Evolutionary conservation across 305 asterid genomes (phyloP).

Genomic region (Monarda citriodora): DNA sequence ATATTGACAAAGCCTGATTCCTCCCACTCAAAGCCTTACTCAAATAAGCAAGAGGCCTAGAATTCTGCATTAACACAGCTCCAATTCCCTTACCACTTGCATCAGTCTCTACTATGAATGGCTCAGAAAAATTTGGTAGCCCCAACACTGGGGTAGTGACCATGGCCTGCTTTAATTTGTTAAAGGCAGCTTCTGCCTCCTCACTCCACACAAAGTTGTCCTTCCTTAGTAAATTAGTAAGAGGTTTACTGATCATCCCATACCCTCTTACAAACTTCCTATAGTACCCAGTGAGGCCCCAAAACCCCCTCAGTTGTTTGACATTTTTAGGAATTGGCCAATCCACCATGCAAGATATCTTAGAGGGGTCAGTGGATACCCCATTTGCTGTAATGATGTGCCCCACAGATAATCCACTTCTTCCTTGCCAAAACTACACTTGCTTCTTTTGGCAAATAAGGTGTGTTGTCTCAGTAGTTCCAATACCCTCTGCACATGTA

Average conservation of each 20-base stretch:
- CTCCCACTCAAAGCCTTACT: too few relatives aligned
- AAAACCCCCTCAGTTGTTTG: not conserved
- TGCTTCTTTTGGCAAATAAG: too few relatives aligned
- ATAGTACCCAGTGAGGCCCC: too few relatives aligned
- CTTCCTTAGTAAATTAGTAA: not conserved
- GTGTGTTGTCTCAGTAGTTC: not conserved
- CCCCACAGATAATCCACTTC: not conserved
- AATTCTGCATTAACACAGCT: too few relatives aligned
- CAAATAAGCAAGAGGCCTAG: too few relatives aligned
- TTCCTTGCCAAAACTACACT: not conserved
- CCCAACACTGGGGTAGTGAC: not conserved
- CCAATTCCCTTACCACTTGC: too few relatives aligned
- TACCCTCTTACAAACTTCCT: too few relatives aligned
- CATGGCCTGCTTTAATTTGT: not conserved
- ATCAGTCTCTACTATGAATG: not conserved
- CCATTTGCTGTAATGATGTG: not conserved
- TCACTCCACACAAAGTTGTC: not conserved
- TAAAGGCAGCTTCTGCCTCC: not conserved
- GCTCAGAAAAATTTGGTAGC: not conserved
- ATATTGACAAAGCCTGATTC: too few relatives aligned
- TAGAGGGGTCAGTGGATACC: not conserved
- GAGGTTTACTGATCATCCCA: not conserved
- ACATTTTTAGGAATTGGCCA: not conserved
- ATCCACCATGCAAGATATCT: not conserved
- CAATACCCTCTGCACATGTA: not conserved